Evolutionary conservation across 331 rosid species (phyloP), one percentile per base, ranked within the genome.

Genomic region (Spiraea crenata): DNA sequence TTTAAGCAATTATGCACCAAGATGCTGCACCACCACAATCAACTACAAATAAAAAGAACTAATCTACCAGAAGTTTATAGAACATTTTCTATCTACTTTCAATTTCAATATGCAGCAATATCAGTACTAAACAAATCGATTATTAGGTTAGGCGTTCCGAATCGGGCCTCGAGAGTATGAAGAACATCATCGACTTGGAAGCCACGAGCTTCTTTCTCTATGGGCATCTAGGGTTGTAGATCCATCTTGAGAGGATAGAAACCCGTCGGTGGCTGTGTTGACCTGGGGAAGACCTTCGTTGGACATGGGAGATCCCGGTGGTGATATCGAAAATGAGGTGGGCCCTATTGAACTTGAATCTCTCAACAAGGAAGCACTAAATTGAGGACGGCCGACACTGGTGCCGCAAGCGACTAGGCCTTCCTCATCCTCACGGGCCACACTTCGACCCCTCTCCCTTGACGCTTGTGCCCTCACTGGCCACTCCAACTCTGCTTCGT

Each of bases 141-240:
- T 1, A 83, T 70, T 35, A 78, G 89, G 83, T 93, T 97, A 5
- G 87, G 55, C 1, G 55, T 83, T 92, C 15, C 79, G 12, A 0
- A 74, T 70, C 0, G 93, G 82, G 73, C n/a, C 59, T 78, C 4
- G 85, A 47, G 1, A 89, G 88, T 35, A 60, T 73, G 2, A 82
- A 61, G 19, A 82, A 80, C 81, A 85, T 37, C 34, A 85, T 82
- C 0, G 90, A 80, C 84, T 88, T 92, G 1, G 86, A 67, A 0
- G 96, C 92, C 54, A 82, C 71, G 42, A 90, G 88, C 76, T 87
- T 93, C 97, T 93, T 93, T 73, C 97, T 68, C 82, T 84, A 91
- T 0, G 90, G 96, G 11, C 83, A 90, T 0, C 89, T 81, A 4
- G 96, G 96, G 4, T 92, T n/a, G n/a, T n/a, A n/a, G n/a, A n/a